These are phyloP conservation scores for Daldinia grandis DNA, from an alignment of 495 filamentous ascomycete genomes.

Conservation along the genomic window DNA sequence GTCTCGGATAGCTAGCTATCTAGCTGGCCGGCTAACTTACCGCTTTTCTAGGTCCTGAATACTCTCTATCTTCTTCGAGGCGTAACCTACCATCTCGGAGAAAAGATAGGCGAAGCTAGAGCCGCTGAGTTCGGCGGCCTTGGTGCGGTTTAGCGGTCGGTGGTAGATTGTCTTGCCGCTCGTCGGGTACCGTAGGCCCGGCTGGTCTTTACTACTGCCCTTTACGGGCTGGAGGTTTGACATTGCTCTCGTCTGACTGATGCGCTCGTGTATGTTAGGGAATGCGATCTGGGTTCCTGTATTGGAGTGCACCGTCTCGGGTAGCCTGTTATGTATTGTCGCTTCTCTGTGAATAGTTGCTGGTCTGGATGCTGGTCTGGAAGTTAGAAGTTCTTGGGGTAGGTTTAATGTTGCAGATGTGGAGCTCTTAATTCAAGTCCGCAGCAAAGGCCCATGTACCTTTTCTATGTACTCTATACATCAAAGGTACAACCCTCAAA, in stretches of 20 bases:
- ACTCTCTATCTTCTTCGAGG: slow-evolving; percentile 86
- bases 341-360: background rate
- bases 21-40: slow-evolving; percentile 53
- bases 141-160: slow-evolving; percentile 87
- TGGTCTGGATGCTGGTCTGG: background rate
- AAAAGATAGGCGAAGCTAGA: slow-evolving; percentile 96
- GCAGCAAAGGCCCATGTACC: background rate
- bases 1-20: background rate
- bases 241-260: slow-evolving; percentile 38
- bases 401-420: background rate
- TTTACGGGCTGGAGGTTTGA: slow-evolving; percentile 51
- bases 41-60: slow-evolving; percentile 93
- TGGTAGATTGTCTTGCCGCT: slow-evolving; percentile 98
- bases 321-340: background rate
- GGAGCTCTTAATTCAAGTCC: background rate
- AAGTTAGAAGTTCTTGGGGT: slow-evolving; percentile 8
- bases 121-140: slow-evolving; percentile 85
- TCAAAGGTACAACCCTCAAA: background rate
- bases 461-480: background rate
- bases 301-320: background rate
- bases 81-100: slow-evolving; percentile 95
- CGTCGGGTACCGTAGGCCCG: slow-evolving; percentile 90
- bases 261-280: background rate
- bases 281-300: background rate
- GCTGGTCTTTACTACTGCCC: slow-evolving; percentile 50